Conservation (phyloP, 2,329 filamentous ascomycete species). For the Epichloe elymi region DNA sequence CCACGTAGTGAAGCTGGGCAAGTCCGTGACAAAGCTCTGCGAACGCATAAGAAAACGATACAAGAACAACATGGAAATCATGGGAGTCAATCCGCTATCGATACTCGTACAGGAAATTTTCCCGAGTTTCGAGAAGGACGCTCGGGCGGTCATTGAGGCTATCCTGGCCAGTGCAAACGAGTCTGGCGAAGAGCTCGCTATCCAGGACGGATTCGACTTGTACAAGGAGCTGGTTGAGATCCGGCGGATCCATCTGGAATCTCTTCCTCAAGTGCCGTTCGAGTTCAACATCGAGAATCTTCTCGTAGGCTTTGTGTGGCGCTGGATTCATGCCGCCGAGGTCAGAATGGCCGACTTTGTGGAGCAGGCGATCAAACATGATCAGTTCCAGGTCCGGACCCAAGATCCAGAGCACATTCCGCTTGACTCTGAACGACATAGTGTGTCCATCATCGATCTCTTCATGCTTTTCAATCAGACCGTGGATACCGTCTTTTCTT, state of each 20-base stretch:
- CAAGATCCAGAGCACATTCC: constrained; percentile 49
- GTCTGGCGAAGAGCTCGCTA: constrained; percentile 60
- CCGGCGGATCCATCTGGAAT: constrained; percentile 64
- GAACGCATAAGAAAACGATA: constrained; percentile 90
- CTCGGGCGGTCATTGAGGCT: constrained; percentile 67
- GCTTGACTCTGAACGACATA: constrained; percentile 75
- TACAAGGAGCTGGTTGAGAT: constrained; percentile 83
- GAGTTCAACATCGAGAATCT: constrained; percentile 78
- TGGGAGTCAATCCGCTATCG: constrained; percentile 54
- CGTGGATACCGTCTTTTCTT: constrained; percentile 69
- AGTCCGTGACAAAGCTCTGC: constrained; percentile 71
- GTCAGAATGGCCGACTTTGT: constrained; percentile 70
- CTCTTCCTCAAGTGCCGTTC: constrained; percentile 61
- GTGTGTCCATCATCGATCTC: constrained; percentile 82
- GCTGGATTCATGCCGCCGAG: constrained; percentile 79
- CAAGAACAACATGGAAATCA: constrained; percentile 71
- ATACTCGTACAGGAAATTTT: constrained; percentile 75
- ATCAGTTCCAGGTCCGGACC: constrained; percentile 66
- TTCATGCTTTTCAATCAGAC: constrained; percentile 91
- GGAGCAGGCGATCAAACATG: constrained; percentile 80
- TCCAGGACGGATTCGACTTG: constrained; percentile 87
- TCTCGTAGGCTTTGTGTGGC: constrained; percentile 87
- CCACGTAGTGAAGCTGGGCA: constrained; percentile 80
- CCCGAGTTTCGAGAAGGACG: constrained; percentile 82
- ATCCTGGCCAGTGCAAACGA: constrained; percentile 64